Evolutionary conservation across 176 grass and related monocot genomes (phyloP).

Genomic region (Triticum turgidum): DNA sequence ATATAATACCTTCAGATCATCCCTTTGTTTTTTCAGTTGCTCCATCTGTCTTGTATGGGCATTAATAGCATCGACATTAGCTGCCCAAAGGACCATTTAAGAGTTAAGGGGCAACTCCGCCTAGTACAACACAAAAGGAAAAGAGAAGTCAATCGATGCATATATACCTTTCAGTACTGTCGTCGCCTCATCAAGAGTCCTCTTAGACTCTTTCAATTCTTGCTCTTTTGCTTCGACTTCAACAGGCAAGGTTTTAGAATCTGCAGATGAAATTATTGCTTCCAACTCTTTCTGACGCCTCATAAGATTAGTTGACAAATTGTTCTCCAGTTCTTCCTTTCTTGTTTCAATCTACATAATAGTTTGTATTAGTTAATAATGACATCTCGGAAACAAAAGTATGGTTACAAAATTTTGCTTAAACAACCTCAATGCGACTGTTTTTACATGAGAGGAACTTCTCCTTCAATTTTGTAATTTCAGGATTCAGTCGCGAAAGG

Average conservation of each 20-base stretch:
- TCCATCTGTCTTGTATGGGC: slow-evolving; percentile 62
- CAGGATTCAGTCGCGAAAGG: slow-evolving; percentile 93
- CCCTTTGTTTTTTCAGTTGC: slow-evolving; percentile 65
- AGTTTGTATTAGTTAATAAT: slow-evolving; percentile 8
- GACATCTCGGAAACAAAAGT: background rate
- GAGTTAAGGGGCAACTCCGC: background rate
- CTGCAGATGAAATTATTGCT: slow-evolving; percentile 82
- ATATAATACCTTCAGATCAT: slow-evolving; percentile 67
- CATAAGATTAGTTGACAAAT: slow-evolving; percentile 97
- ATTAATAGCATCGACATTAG: slow-evolving; percentile 65
- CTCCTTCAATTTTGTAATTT: slow-evolving; percentile 93
- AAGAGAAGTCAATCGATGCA: background rate
- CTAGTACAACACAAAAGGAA: background rate
- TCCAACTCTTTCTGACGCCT: slow-evolving; percentile 89
- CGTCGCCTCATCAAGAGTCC: slow-evolving; percentile 69
- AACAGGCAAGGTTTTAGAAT: slow-evolving; percentile 65
- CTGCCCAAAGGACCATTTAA: slow-evolving; percentile 39
- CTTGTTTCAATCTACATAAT: slow-evolving; percentile 81
- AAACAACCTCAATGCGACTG: slow-evolving; percentile 75
- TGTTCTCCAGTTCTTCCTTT: slow-evolving; percentile 94
- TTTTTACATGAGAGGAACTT: slow-evolving; percentile 83
- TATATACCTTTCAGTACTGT: slow-evolving; percentile 71
- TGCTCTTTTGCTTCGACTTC: slow-evolving; percentile 78
- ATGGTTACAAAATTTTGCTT: slow-evolving; percentile 33
- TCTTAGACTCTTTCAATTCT: slow-evolving; percentile 73